Percentiles rank a stretch among this genome's conserved stretches.
These are phyloP conservation scores for Saccharum hybrid DNA, from an alignment of 202 grass and related monocot genomes.

Conservation along the genomic window DNA sequence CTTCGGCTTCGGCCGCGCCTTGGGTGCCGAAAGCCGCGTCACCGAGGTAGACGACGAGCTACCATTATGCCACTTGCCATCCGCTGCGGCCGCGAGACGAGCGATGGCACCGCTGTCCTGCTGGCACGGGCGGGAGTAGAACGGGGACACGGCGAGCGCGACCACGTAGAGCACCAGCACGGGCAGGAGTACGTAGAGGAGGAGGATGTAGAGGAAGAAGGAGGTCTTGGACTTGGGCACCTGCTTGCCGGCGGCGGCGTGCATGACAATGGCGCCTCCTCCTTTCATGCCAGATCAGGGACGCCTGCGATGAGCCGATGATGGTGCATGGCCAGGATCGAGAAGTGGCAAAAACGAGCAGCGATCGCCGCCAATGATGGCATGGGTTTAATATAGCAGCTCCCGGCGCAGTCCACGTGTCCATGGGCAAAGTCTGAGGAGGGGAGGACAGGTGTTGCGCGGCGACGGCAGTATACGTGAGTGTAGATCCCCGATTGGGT, in stretches of 20 bases:
- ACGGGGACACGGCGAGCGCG: conserved; percentile 36
- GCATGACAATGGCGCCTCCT: conserved; percentile 60
- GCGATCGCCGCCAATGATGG: conserved; percentile 8
- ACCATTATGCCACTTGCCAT: conserved; percentile 16
- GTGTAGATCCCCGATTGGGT: not conserved
- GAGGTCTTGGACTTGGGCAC: conserved; percentile 38
- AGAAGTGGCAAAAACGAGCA: conserved; percentile 18
- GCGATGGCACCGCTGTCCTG: conserved; percentile 27
- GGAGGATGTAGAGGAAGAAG: conserved; percentile 48
- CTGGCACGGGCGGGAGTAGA: conserved; percentile 38
- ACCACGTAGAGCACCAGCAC: conserved; percentile 60
- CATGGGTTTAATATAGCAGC: conserved; percentile 16
- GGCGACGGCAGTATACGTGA: not conserved
- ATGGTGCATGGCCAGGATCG: not conserved
- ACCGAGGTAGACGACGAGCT: conserved; percentile 26
- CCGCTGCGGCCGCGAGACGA: conserved; percentile 29
- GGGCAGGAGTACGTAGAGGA: conserved; percentile 62
- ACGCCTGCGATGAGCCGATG: not conserved
- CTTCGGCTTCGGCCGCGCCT: not conserved
- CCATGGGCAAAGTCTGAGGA: conserved; percentile 4
- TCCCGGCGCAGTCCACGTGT: not conserved
- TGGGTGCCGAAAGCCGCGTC: not conserved
- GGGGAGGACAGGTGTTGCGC: conserved; percentile 10
- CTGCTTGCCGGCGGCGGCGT: conserved; percentile 34
- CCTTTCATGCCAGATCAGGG: conserved; percentile 45